Evolutionary conservation across 2,329 filamentous ascomycete species (phyloP).

Genomic region (Coniochaeta sp.): DNA sequence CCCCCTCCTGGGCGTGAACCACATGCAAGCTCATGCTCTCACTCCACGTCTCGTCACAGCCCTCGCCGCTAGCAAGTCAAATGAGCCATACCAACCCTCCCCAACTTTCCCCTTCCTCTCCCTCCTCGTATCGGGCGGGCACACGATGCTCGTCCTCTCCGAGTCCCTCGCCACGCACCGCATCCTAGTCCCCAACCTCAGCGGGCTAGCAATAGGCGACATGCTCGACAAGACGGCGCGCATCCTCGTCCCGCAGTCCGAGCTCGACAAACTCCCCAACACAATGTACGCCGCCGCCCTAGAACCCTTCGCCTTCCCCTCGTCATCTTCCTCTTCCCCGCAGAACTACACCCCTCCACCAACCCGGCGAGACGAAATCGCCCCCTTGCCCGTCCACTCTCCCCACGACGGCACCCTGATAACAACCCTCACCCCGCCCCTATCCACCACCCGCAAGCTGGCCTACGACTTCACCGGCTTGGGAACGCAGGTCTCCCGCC

Average conservation of each 20-base stretch:
- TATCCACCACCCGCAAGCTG: constrained; percentile 44
- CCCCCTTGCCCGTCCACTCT: constrained; percentile 26
- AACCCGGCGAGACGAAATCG: constrained; percentile 51
- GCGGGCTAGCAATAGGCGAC: constrained; percentile 85
- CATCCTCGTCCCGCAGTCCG: constrained; percentile 57
- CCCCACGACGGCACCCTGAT: constrained; percentile 41
- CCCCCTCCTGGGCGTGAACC: constrained; percentile 80
- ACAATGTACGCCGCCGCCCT: constrained; percentile 78
- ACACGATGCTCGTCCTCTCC: constrained; percentile 80
- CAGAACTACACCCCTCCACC: constrained; percentile 50
- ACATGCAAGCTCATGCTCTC: constrained; percentile 95
- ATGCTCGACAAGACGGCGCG: constrained; percentile 83
- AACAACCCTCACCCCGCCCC: constrained; percentile 53
- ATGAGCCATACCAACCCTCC: constrained; percentile 5
- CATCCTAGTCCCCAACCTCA: constrained; percentile 59
- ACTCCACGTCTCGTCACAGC: constrained; percentile 73
- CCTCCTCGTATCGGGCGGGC: constrained; percentile 84
- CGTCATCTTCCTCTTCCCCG: constrained; percentile 23
- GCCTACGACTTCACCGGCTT: constrained; percentile 71
- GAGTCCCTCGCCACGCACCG: constrained; percentile 59
- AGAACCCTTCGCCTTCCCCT: constrained; percentile 71
- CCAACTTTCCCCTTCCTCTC: constrained; percentile 80
- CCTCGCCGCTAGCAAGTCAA: constrained; percentile 27
- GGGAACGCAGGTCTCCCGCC: constrained; percentile 37
- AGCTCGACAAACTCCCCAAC: constrained; percentile 42